Conservation (phyloP, 768 basidiomycete species). For the Leccinum obscurum region DNA sequence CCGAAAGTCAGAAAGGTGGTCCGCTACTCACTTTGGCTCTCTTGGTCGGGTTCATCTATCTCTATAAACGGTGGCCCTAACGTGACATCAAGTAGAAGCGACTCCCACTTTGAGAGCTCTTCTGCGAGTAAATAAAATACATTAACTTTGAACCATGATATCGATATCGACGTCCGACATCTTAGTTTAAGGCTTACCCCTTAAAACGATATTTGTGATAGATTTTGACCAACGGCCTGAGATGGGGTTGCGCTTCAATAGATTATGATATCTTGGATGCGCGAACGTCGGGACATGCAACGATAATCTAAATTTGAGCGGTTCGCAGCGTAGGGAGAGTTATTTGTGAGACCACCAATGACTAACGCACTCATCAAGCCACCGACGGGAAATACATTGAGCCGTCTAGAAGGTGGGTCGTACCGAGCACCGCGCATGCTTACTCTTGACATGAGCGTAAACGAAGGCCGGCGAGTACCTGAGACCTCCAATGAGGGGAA, state of each 20-base stretch:
- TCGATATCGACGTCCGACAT: too few relatives aligned
- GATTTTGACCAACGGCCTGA: too few relatives aligned
- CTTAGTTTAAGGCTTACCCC: too few relatives aligned
- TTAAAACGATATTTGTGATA: too few relatives aligned
- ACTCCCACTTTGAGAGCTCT: too few relatives aligned
- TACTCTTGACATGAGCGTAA: neutral
- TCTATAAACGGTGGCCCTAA: slow-evolving; percentile 34
- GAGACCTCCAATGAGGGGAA: neutral
- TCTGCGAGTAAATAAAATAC: too few relatives aligned
- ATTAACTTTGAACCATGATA: too few relatives aligned
- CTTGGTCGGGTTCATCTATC: slow-evolving; percentile 27
- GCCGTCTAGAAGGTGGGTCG: neutral
- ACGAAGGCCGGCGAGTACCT: neutral
- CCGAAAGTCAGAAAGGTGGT: slow-evolving; percentile 34
- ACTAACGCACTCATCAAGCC: neutral
- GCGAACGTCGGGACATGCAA: neutral
- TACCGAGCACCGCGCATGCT: neutral
- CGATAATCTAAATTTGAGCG: neutral
- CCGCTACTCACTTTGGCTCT: slow-evolving; percentile 36
- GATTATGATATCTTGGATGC: neutral
- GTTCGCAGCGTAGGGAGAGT: neutral
- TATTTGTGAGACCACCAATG: neutral
- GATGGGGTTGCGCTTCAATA: neutral
- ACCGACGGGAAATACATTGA: neutral
- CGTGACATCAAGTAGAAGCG: slow-evolving; percentile 15